Evolutionary conservation across 805 yeast species (phyloP).

Genomic region (Ogataea populi-albae): DNA sequence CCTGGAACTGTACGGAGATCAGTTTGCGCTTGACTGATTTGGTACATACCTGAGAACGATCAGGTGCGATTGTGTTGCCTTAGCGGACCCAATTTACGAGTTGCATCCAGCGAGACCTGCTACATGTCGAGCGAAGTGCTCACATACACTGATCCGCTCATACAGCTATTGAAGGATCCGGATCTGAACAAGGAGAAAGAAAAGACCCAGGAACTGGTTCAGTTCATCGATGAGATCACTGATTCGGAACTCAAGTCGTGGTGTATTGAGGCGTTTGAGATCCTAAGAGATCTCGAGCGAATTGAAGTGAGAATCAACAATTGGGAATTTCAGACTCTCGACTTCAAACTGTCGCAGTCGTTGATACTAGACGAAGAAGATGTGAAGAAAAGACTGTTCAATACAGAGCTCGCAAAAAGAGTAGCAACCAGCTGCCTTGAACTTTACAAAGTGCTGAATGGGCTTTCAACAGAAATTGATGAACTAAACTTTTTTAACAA

Average conservation of each 20-base stretch:
- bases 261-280: constrained; percentile 46
- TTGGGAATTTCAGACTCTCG: constrained; percentile 56
- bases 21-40: no score
- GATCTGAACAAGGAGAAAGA: constrained; percentile 40
- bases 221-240: constrained; percentile 42
- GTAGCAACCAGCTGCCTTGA: constrained; percentile 52
- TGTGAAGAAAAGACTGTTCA: constrained; percentile 39
- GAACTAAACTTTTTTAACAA: constrained; percentile 43
- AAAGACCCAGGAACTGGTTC: constrained; percentile 39
- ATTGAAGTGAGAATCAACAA: constrained; percentile 44
- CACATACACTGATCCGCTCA: constrained; percentile 46
- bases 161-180: constrained; percentile 47
- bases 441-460: constrained; percentile 39
- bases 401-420: constrained; percentile 51
- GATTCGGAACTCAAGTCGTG: constrained; percentile 45
- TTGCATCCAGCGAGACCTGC: no score
- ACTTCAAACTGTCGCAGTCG: constrained; percentile 40
- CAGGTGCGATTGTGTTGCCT: no score
- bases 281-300: constrained; percentile 49
- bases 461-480: constrained; percentile 45
- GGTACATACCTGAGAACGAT: no score
- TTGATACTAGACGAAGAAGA: constrained; percentile 21
- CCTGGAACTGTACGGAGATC: no score
- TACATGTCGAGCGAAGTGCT: constrained; percentile 24
- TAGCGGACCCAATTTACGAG: no score